phyloP scores from a whole-genome alignment of 106 monocot genomes.

The Phalaenopsis equestris region DNA sequence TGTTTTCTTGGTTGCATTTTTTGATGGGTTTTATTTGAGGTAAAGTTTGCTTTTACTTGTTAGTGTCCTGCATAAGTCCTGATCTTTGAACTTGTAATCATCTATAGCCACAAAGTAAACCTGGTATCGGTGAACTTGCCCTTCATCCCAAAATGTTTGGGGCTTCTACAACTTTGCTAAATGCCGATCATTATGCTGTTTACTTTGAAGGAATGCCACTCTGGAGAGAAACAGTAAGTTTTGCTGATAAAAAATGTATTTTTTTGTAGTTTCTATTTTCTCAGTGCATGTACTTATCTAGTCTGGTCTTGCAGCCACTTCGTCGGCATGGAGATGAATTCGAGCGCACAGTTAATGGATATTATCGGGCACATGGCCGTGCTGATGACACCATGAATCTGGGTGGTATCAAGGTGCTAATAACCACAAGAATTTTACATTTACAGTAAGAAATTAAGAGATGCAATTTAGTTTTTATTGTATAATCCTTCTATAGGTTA shows the following conservation, averaged over 20 bases:
- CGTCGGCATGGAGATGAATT: constrained; percentile 96
- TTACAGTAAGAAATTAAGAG: neutral
- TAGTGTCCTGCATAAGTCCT: neutral
- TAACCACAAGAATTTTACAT: neutral
- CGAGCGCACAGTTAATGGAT: constrained; percentile 58
- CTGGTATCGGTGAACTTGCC: constrained; percentile 80
- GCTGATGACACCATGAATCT: constrained; percentile 99
- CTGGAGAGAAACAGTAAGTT: constrained; percentile 65
- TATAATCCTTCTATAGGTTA: constrained; percentile 31
- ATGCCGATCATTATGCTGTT: constrained; percentile 74
- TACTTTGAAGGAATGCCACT: constrained; percentile 90
- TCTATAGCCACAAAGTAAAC: constrained; percentile 36
- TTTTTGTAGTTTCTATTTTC: neutral
- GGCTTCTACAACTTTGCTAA: constrained; percentile 67
- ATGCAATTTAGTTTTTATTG: no score
- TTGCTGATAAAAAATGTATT: neutral
- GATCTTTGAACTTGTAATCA: neutral
- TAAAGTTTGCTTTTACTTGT: neutral
- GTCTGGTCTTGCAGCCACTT: constrained; percentile 43
- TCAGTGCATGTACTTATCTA: neutral
- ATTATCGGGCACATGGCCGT: constrained; percentile 91
- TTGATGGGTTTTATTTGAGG: neutral
- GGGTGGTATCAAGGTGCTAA: constrained; percentile 88
- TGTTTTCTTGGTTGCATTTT: neutral
- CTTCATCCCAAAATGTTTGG: constrained; percentile 77